phyloP scores from a whole-genome alignment of 2,329 filamentous ascomycete genomes.

The Aspergillus sp. region DNA sequence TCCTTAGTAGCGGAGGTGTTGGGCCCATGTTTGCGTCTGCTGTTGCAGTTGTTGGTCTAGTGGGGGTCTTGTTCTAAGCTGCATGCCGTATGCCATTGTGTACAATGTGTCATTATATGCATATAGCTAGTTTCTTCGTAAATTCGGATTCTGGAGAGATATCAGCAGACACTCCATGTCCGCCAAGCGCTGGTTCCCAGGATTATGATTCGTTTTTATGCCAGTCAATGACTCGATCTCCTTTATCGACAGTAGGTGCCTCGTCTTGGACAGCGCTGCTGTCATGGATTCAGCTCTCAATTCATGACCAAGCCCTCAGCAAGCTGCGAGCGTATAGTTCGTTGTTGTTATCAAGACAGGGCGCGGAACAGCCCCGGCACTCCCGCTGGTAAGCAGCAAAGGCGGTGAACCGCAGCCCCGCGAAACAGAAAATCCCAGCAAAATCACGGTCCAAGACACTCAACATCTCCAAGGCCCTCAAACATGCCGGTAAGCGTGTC shows the following conservation, averaged over 20 bases:
- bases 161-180: too few relatives aligned
- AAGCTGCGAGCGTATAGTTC: background rate
- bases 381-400: background rate
- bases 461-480: background rate
- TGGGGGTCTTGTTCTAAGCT: background rate
- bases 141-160: too few relatives aligned
- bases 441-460: constrained; percentile 19
- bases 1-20: background rate
- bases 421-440: constrained; percentile 7
- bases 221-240: too few relatives aligned
- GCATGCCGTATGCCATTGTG: too few relatives aligned
- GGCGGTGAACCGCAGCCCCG: constrained; percentile 16
- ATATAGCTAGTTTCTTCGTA: background rate
- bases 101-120: background rate
- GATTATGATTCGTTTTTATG: too few relatives aligned
- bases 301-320: background rate
- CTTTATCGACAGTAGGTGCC: too few relatives aligned
- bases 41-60: background rate
- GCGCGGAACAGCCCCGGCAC: background rate
- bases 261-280: too few relatives aligned
- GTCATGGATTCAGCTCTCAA: too few relatives aligned
- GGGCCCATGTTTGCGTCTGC: background rate
- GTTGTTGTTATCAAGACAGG: background rate
- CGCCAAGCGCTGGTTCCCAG: too few relatives aligned
- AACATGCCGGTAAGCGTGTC: constrained; percentile 34